Evolutionary conservation across 139 green algal species (phyloP).

Genomic region (Trebouxia sp.): DNA sequence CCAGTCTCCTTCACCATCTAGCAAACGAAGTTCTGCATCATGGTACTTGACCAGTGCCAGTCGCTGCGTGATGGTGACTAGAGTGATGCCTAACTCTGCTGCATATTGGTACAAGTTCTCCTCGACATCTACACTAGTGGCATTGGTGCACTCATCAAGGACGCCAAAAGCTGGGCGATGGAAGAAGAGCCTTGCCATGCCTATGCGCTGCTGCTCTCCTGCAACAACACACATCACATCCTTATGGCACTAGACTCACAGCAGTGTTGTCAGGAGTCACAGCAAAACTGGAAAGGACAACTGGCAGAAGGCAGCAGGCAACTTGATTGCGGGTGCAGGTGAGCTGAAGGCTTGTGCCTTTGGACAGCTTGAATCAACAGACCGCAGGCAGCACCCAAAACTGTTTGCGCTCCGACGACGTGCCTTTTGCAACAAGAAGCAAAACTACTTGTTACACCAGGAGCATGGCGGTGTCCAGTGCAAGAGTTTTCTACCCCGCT

Average conservation of each 20-base stretch:
- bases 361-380: too few relatives aligned
- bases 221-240: neutral
- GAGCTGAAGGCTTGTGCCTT: too few relatives aligned
- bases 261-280: too few relatives aligned
- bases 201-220: slow-evolving; percentile 78
- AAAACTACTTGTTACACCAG: too few relatives aligned
- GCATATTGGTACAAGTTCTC: slow-evolving; percentile 63
- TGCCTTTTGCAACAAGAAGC: too few relatives aligned
- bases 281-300: too few relatives aligned
- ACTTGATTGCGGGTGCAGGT: too few relatives aligned
- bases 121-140: slow-evolving; percentile 74
- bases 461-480: too few relatives aligned
- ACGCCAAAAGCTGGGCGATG: slow-evolving; percentile 66
- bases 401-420: too few relatives aligned
- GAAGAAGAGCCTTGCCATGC: slow-evolving; percentile 82
- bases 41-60: slow-evolving; percentile 70
- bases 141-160: slow-evolving; percentile 82
- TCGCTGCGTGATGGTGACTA: slow-evolving; percentile 66
- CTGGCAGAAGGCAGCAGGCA: too few relatives aligned
- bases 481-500: too few relatives aligned
- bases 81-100: slow-evolving; percentile 44
- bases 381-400: too few relatives aligned
- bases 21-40: slow-evolving; percentile 65
- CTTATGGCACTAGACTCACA: neutral
- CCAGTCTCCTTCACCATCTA: slow-evolving; percentile 68